These are phyloP conservation scores for Adansonia gregorii DNA, from an alignment of 441 rosid genomes.

Conservation along the genomic window DNA sequence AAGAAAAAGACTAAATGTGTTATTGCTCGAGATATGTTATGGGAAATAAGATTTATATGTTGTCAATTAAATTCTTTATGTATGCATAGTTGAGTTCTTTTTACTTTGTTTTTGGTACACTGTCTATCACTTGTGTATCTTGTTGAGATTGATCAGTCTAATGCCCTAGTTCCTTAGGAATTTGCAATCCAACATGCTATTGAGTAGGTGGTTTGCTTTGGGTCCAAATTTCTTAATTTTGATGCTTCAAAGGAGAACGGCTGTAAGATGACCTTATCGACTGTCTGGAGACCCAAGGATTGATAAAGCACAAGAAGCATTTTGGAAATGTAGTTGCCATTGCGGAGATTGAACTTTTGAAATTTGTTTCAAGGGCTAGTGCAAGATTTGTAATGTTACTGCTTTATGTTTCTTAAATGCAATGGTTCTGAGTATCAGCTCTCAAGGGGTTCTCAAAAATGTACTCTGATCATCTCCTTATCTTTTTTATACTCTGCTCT, in stretches of 20 bases:
- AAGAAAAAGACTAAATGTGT: background rate
- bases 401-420: background rate
- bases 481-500: background rate
- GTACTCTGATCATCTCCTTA: background rate
- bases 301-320: constrained; percentile 1
- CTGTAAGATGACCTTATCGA: background rate
- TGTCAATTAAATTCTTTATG: background rate
- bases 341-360: background rate
- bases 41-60: background rate
- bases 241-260: background rate
- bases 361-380: background rate
- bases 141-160: background rate
- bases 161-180: constrained; percentile 1
- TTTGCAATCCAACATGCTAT: background rate
- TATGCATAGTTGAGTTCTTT: background rate
- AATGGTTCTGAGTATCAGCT: background rate
- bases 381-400: background rate
- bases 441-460: background rate
- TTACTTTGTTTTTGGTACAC: background rate
- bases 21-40: constrained; percentile 2
- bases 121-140: background rate
- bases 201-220: background rate
- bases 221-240: background rate
- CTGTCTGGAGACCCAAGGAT: background rate
- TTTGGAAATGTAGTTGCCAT: background rate